Base-by-base conservation (phyloP, 805 yeast species). In the Zygosaccharomyces pseudorouxii region DNA sequence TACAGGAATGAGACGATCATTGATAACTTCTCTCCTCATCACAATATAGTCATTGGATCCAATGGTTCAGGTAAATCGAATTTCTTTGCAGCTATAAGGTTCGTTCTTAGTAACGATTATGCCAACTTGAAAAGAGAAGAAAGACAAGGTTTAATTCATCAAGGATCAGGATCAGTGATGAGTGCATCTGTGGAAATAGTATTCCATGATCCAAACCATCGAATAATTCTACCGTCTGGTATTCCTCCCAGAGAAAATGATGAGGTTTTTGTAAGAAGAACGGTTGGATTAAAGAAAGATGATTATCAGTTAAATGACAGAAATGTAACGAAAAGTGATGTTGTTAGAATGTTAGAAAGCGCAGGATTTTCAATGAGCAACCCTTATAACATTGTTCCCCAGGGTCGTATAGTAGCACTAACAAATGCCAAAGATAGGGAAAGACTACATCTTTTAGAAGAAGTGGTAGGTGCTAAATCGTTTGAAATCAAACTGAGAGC, bases 21-120 rank as follows among this genome's bases (percentile, higher is more conserved):
- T 10, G 93, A 86, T 37, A 73, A 79, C 12, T 72, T 93, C 28
- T 84, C 95, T 1, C 92, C 95, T 0, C 80, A 80, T 47, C 85
- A 84, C 61, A 92, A 92, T 68, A 95, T 92, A 18, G 81, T 86
- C 12, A 89, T 90, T 28, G 97, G 97, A 2, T 72, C 96, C 44
- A 90, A 90, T 68, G 97, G 97, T n/a, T 86, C 96, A 7, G 99
- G 99, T 7, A 92, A 93, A 65, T 87, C 96, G 36, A 92, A 93
- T 66, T 86, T 92, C 69, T 93, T 92, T 66, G 89, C 96, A 12
- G 98, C 99, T 9, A 86, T 92, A 48, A 74, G 97, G 53, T 93
- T 90, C 69, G 97, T 89, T 9, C 67, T 93, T 18, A 84, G 95
- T 40, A 97, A 92, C 63, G 95, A 92, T 29, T 88, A 86, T 64